Evolutionary conservation across 176 grass and related monocot genomes (phyloP).

Genomic region (Zoysia japonica): DNA sequence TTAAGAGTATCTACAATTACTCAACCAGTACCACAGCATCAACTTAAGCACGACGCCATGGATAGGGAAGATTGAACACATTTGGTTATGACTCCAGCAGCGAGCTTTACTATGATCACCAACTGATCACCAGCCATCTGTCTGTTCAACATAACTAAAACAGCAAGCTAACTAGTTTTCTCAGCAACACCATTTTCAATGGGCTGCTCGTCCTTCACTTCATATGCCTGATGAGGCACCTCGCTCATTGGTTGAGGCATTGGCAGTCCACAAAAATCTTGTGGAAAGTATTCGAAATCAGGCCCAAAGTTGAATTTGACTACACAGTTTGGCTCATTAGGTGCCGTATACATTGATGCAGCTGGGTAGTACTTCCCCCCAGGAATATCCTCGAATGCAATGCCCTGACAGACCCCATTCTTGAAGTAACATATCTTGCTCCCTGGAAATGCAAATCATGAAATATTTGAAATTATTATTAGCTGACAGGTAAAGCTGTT

Average conservation of each 20-base stretch:
- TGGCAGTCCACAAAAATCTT: conserved; percentile 63
- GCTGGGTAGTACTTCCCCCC: conserved; percentile 87
- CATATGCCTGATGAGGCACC: conserved; percentile 66
- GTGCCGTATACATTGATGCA: conserved; percentile 81
- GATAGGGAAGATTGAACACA: background rate
- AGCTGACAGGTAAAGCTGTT: background rate
- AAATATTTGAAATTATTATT: background rate
- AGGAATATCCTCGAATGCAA: conserved; percentile 75
- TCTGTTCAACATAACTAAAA: conserved; percentile 3
- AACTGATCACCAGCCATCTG: background rate
- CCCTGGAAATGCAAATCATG: conserved; percentile 46
- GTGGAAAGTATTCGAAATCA: conserved; percentile 67
- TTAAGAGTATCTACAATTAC: background rate
- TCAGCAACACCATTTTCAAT: conserved; percentile 67
- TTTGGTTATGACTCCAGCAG: background rate
- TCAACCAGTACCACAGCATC: background rate
- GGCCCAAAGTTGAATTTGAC: conserved; percentile 93
- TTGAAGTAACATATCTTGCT: conserved; percentile 94
- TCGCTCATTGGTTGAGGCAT: conserved; percentile 66
- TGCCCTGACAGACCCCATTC: conserved; percentile 76
- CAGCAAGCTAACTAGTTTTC: conserved; percentile 44
- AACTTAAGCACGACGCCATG: background rate
- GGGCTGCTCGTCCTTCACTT: conserved; percentile 59
- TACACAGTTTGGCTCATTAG: conserved; percentile 75
- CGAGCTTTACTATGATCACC: background rate